Conservation (phyloP, 148 eudicot genomes). For the Simmondsia chinensis region DNA sequence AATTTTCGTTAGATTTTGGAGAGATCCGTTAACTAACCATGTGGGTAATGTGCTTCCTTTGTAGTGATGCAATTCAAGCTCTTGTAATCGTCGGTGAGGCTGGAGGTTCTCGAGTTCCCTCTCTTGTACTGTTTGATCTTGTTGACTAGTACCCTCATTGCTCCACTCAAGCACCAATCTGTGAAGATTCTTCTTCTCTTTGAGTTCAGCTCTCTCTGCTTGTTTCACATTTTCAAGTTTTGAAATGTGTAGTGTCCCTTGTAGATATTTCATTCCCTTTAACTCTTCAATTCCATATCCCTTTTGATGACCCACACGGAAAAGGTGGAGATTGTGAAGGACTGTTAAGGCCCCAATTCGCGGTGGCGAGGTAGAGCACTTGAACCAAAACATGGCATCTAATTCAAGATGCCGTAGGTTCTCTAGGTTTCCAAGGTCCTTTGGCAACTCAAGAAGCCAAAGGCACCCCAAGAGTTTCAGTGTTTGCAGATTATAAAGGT, state of each 20-base stretch:
- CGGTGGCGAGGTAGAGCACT: slow-evolving; percentile 15
- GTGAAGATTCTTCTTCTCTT: slow-evolving; percentile 10
- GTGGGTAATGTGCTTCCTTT: slow-evolving; percentile 10
- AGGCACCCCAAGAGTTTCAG: slow-evolving; percentile 22
- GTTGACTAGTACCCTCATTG: not conserved
- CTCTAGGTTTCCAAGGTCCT: slow-evolving; percentile 15
- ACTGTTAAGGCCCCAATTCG: slow-evolving; percentile 10
- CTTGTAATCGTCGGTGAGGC: slow-evolving; percentile 13
- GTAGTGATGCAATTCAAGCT: slow-evolving; percentile 16
- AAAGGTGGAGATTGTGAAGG: slow-evolving; percentile 11
- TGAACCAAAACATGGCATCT: slow-evolving; percentile 28
- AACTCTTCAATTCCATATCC: slow-evolving; percentile 17
- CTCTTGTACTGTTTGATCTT: slow-evolving; percentile 11
- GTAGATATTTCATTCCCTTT: slow-evolving; percentile 6
- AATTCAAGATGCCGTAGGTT: slow-evolving; percentile 24
- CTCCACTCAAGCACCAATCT: slow-evolving; percentile 22
- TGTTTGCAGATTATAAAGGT: slow-evolving; percentile 17
- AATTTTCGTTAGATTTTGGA: slow-evolving; percentile 3
- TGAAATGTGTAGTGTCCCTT: slow-evolving; percentile 10
- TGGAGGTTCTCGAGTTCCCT: slow-evolving; percentile 18
- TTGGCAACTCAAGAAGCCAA: slow-evolving; percentile 23
- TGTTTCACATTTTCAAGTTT: slow-evolving; percentile 11
- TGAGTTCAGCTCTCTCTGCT: slow-evolving; percentile 15
- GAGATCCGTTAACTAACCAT: slow-evolving; percentile 14
- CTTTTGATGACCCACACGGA: slow-evolving; percentile 3